A percentile compares a stretch with the other conserved stretches of the same genome.
Evolutionary conservation across 1,284 basidiomycete species (phyloP).

Genomic region (Pyrrhoderma lamaoense): DNA sequence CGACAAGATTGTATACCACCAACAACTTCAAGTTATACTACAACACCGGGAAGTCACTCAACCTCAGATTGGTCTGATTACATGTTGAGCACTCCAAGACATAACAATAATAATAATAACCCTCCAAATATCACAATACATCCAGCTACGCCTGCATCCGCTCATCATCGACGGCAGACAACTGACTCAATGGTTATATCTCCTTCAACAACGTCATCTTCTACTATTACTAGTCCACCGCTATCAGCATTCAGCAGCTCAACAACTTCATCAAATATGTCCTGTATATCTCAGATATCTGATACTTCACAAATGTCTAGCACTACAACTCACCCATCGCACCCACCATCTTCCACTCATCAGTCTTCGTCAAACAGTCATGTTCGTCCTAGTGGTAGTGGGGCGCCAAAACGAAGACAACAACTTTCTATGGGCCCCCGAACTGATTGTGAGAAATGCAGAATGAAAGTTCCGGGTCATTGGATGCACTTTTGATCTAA

Average conservation of each 20-base stretch:
- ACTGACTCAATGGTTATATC: background rate
- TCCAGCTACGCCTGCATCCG: constrained; percentile 32
- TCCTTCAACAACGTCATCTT: background rate
- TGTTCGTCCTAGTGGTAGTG: no score
- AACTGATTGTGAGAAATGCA: constrained; percentile 64
- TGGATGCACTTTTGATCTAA: constrained; percentile 58
- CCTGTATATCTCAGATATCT: no score
- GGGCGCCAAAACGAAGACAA: constrained; percentile 32
- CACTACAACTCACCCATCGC: no score
- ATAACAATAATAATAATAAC: background rate
- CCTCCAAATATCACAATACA: constrained; percentile 31
- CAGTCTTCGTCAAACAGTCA: no score
- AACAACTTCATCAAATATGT: no score
- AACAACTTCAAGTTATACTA: background rate
- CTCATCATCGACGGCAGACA: no score
- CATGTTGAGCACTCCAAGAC: constrained; percentile 1
- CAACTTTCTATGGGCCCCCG: constrained; percentile 65
- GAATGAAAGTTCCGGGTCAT: constrained; percentile 60
- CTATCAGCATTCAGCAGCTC: background rate
- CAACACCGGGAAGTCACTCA: no score
- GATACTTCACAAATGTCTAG: no score
- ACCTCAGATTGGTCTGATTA: no score
- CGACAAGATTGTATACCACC: background rate
- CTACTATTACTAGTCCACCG: constrained; percentile 1
- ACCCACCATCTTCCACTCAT: no score